Evolutionary conservation across 257 asterid species (phyloP).

Genomic region (Schizonepeta tenuifolia): DNA sequence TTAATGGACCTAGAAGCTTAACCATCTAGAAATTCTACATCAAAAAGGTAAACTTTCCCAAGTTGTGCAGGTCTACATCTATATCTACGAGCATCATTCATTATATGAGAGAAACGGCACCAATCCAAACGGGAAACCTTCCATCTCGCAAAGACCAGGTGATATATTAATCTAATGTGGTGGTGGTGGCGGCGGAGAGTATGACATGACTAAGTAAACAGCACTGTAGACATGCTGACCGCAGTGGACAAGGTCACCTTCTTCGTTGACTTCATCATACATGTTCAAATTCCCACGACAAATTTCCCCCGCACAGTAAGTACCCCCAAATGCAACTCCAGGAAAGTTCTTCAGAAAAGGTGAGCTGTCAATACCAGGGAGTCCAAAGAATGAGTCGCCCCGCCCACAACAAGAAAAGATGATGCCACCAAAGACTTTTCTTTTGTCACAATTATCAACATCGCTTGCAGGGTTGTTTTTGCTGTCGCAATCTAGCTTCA

Average conservation of each 20-base stretch:
- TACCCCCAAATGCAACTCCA: conserved; percentile 65
- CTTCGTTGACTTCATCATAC: conserved; percentile 49
- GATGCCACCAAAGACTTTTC: conserved; percentile 70
- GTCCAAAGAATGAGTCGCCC: conserved; percentile 62
- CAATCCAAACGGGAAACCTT: neutral
- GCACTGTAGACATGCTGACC: conserved; percentile 57
- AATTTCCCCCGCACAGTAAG: conserved; percentile 77
- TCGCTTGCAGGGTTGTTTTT: neutral
- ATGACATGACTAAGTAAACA: conserved; percentile 69
- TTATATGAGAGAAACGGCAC: neutral
- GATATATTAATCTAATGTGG: neutral
- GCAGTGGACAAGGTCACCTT: conserved; percentile 42
- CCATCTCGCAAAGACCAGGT: neutral
- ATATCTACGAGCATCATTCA: neutral
- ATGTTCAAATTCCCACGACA: conserved; percentile 47
- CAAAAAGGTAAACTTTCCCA: neutral
- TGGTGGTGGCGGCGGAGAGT: conserved; percentile 41
- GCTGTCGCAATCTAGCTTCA: conserved; percentile 42
- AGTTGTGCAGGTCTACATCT: neutral
- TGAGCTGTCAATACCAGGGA: conserved; percentile 48
- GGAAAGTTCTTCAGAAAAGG: conserved; percentile 78
- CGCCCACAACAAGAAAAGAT: conserved; percentile 80
- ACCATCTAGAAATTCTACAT: neutral
- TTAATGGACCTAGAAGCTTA: neutral
- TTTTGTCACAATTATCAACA: conserved; percentile 26